A percentile compares a stretch with the other conserved stretches of the same genome.
Conservation (phyloP, 176 grass and related monocot genomes). For the Carex parvula region DNA sequence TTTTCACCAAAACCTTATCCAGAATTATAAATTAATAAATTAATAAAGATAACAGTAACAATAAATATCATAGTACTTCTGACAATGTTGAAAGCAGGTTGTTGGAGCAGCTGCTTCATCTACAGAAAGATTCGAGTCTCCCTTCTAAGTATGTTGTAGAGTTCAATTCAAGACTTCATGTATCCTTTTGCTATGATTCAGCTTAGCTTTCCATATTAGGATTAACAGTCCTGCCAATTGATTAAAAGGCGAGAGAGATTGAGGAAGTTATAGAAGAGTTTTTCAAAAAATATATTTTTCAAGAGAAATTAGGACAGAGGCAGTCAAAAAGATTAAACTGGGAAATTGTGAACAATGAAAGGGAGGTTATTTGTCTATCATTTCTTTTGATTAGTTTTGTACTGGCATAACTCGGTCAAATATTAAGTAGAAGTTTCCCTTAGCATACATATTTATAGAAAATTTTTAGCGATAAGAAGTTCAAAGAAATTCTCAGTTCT, state of each 20-base stretch:
- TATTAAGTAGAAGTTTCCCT: background rate
- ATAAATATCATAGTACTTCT: conserved; percentile 26
- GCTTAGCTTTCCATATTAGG: background rate
- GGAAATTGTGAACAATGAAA: conserved; percentile 17
- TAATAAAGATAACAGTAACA: background rate
- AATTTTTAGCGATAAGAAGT: conserved; percentile 71
- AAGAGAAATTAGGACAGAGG: background rate
- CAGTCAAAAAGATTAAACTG: conserved; percentile 10
- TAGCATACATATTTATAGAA: conserved; percentile 37
- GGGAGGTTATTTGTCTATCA: conserved; percentile 1
- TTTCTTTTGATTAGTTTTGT: background rate
- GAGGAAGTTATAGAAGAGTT: background rate
- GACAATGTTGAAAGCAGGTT: conserved; percentile 45
- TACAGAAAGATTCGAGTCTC: conserved; percentile 44
- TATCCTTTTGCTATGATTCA: conserved; percentile 47
- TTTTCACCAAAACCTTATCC: background rate
- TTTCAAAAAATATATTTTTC: background rate
- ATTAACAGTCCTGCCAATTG: conserved; percentile 11
- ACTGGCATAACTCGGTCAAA: background rate
- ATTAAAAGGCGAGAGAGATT: background rate
- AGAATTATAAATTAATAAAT: background rate
- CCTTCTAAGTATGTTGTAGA: conserved; percentile 52
- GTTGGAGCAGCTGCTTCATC: conserved; percentile 60
- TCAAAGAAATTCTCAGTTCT: conserved; percentile 63
- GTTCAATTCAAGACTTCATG: conserved; percentile 59